Conservation (phyloP, 169 alveolate genomes). For the Cryptosporidium ryanae region DNA sequence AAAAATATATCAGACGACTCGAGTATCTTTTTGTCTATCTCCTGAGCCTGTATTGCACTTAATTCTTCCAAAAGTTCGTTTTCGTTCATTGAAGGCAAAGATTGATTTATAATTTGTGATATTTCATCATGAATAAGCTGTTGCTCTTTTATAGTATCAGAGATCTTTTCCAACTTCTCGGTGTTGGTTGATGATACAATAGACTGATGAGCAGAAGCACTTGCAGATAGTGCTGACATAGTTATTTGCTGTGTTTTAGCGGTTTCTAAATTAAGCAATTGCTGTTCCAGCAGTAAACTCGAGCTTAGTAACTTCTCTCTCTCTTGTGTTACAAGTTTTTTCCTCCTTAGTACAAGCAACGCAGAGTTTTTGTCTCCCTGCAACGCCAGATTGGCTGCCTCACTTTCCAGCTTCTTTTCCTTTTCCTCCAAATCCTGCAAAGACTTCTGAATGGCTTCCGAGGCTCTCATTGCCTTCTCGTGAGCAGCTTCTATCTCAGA, state of each 20-base stretch:
- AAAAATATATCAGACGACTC: constrained; percentile 62
- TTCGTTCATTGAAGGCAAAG: constrained; percentile 72
- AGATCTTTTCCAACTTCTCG: constrained; percentile 54
- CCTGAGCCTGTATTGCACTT: constrained; percentile 73
- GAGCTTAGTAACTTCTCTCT: constrained; percentile 62
- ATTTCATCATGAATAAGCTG: constrained; percentile 60
- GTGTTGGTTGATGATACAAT: constrained; percentile 45
- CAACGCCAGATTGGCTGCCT: constrained; percentile 68
- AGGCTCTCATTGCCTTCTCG: constrained; percentile 52
- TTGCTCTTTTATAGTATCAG: constrained; percentile 63
- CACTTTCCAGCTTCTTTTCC: constrained; percentile 58
- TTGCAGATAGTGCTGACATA: constrained; percentile 71
- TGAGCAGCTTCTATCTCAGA: constrained; percentile 51
- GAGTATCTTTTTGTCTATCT: constrained; percentile 52
- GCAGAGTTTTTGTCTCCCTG: constrained; percentile 72
- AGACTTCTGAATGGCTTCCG: constrained; percentile 59
- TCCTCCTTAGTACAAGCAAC: constrained; percentile 35
- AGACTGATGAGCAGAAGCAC: constrained; percentile 67
- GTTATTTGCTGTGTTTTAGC: constrained; percentile 72
- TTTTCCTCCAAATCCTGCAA: constrained; percentile 53
- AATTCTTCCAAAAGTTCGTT: constrained; percentile 58
- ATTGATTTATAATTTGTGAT: constrained; percentile 69
- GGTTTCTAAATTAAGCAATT: constrained; percentile 58
- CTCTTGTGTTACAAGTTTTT: constrained; percentile 62
- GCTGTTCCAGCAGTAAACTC: constrained; percentile 56